These are phyloP conservation scores for Lomentospora prolificans DNA, from an alignment of 2,329 filamentous ascomycete species.

Conservation along the genomic window DNA sequence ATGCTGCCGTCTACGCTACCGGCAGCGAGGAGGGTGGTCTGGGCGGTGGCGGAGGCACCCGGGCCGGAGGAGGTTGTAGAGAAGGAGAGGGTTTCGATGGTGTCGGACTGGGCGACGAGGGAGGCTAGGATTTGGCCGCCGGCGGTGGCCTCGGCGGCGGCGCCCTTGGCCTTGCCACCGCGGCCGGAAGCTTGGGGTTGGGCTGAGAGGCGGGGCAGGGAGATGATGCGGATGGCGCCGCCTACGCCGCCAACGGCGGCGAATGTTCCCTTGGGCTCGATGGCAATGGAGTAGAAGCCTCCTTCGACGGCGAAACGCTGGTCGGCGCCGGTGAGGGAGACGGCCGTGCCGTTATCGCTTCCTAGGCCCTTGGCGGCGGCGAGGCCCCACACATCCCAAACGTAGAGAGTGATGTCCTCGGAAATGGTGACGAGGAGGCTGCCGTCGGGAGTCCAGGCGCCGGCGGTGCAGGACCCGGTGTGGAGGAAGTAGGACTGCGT, in stretches of 20 bases:
- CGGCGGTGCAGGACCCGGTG: slow-evolving; percentile 76
- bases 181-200: slow-evolving; percentile 15
- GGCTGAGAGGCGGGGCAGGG: slow-evolving; percentile 56
- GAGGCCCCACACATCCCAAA: slow-evolving; percentile 83
- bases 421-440: slow-evolving; percentile 77
- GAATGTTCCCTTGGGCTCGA: slow-evolving; percentile 70
- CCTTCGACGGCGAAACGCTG: slow-evolving; percentile 89
- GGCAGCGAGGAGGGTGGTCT: slow-evolving; percentile 44
- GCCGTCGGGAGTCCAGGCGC: slow-evolving; percentile 83
- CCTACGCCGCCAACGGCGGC: slow-evolving; percentile 81
- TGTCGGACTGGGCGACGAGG: slow-evolving; percentile 64
- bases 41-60: slow-evolving; percentile 24
- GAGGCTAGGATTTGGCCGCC: slow-evolving; percentile 64
- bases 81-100: slow-evolving; percentile 70
- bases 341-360: slow-evolving; percentile 51
- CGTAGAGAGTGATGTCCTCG: slow-evolving; percentile 80
- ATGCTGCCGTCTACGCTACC: slow-evolving; percentile 69
- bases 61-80: slow-evolving; percentile 25
- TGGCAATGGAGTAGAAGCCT: slow-evolving; percentile 77
- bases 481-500: slow-evolving; percentile 90
- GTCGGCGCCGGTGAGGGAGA: slow-evolving; percentile 70
- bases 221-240: slow-evolving; percentile 75
- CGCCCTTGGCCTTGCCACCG: slow-evolving; percentile 22
- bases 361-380: slow-evolving; percentile 49
- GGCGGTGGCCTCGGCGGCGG: slow-evolving; percentile 27